Evolutionary conservation across 768 basidiomycete genomes (phyloP), one percentile per base, ranked within the genome.

Genomic region (Thelephora aurantiotincta): DNA sequence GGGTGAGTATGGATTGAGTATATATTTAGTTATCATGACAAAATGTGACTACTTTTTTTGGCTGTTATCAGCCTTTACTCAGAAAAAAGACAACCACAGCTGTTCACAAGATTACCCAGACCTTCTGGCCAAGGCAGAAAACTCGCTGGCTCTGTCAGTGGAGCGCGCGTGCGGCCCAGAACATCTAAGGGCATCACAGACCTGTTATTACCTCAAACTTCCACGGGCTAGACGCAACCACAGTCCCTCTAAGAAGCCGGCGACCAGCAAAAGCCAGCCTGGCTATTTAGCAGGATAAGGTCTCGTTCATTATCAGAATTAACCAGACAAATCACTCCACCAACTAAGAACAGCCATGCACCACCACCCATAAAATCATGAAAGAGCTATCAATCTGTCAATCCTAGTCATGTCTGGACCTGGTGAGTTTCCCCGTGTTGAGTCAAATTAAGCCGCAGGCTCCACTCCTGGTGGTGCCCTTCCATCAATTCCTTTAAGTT

Each of bases 281-380:
- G 80, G 72, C 82, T 85, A 86, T 83, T 85, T 82, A 84, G 83
- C 81, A 83, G 79, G 80, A 80, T 78, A 82, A 82, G 80, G 83
- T 86, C 82, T 86, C 81, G 75, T 83, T 86, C 78, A 76, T 84
- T 84, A 85, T 86, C 82, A 77, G 80, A 85, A 85, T 87, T 85
- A 86, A 85, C 82, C 84, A 86, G 85, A 87, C 84, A 86, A 86
- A 85, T 86, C 84, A 84, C 82, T 86, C 81, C 82, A 66, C 77
- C 74, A 82, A 82, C 80, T 81, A 82, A 81, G 79, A 82, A 82
- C 74, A 77, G 80, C 80, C 80, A 82, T 82, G 79, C 79, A 82
- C 80, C 78, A 82, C 79, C 80, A 81, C 78, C 80, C 78, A 81
- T 77, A 74, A 75, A 78, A 78, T 80, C 77, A 76, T 72, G 77